Evolutionary conservation across 73 alveolate genomes (phyloP).

Genomic region (Paramecium pentaurelia): DNA sequence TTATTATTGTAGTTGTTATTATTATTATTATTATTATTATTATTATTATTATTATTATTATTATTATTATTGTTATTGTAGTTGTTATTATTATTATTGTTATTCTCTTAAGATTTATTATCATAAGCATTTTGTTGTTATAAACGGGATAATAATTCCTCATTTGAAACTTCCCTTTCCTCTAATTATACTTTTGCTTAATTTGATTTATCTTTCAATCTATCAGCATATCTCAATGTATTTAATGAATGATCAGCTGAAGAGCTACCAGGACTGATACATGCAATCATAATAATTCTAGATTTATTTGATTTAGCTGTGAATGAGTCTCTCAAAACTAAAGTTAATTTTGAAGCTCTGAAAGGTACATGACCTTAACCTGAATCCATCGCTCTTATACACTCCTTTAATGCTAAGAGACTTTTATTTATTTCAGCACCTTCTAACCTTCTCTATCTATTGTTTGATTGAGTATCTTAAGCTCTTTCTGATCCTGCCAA

Average conservation of each 20-base stretch:
- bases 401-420: conserved; percentile 94
- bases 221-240: conserved; percentile 79
- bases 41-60: neutral
- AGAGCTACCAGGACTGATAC: conserved; percentile 93
- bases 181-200: conserved; percentile 54
- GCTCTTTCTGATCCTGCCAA: conserved; percentile 99
- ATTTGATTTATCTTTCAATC: conserved; percentile 60
- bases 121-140: neutral
- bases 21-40: neutral
- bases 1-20: too few species aligned
- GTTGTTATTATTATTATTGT: neutral
- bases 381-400: conserved; percentile 96
- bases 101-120: conserved; percentile 26
- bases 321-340: conserved; percentile 96
- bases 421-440: conserved; percentile 98
- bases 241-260: conserved; percentile 96
- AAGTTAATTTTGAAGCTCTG: conserved; percentile 97
- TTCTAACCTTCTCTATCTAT: conserved; percentile 91
- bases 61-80: neutral
- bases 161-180: conserved; percentile 45
- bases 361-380: conserved; percentile 97
- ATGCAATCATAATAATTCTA: conserved; percentile 97
- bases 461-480: conserved; percentile 90
- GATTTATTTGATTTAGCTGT: conserved; percentile 80
- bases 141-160: conserved; percentile 2